Conservation (phyloP, 148 eudicot species). For the Camellia japonica region DNA sequence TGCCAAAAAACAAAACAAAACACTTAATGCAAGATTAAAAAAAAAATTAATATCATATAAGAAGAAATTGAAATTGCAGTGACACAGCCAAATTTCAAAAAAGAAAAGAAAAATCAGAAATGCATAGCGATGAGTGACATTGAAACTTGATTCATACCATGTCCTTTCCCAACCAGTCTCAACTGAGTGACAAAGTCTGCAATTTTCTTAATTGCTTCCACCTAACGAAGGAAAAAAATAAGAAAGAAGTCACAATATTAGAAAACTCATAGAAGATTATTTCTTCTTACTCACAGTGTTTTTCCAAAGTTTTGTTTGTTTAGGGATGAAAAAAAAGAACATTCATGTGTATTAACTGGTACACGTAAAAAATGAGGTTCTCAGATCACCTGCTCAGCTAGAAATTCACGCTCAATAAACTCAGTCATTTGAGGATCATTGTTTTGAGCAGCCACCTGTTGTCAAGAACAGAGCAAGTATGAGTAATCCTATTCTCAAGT, state of each 20-base stretch:
- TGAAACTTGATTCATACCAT: constrained; percentile 42
- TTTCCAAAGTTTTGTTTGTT: background rate
- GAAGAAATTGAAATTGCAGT: background rate
- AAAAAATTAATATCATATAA: background rate
- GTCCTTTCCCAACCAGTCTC: constrained; percentile 82
- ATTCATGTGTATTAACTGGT: background rate
- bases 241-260: background rate
- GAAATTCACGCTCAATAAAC: constrained; percentile 64
- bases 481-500: background rate
- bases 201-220: constrained; percentile 78
- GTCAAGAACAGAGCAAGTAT: background rate
- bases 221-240: constrained; percentile 29
- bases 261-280: too few relatives aligned
- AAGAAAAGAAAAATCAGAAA: background rate
- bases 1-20: background rate
- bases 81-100: too few relatives aligned
- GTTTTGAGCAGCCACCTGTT: constrained; percentile 61
- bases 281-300: background rate
- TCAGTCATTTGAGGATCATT: constrained; percentile 72
- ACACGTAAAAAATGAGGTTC: background rate
- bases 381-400: constrained; percentile 61
- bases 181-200: constrained; percentile 72
- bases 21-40: background rate
- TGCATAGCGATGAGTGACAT: background rate
- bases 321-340: background rate